Evolutionary conservation across 2,329 filamentous ascomycete species (phyloP).

Genomic region (Aspergillus bombycis): DNA sequence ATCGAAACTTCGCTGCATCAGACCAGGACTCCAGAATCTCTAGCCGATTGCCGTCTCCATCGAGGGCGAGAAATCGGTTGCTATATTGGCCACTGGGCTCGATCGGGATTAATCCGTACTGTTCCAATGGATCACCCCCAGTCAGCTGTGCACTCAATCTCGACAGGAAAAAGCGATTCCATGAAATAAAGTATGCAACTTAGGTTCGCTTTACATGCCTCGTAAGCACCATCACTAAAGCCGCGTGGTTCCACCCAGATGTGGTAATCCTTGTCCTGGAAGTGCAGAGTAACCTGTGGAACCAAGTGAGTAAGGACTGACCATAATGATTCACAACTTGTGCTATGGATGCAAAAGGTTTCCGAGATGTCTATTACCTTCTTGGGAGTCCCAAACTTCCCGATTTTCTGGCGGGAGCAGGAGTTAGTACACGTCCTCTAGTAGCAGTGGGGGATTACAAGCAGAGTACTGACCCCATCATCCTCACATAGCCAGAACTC

Average conservation of each 20-base stretch:
- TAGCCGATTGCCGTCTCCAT: not conserved
- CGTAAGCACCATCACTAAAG: not conserved
- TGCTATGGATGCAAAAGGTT: too few relatives aligned
- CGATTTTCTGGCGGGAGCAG: not conserved
- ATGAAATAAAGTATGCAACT: not conserved
- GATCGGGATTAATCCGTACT: not conserved
- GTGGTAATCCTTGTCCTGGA: not conserved
- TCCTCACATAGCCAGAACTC: not conserved
- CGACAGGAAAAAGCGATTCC: too few relatives aligned
- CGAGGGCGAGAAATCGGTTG: not conserved
- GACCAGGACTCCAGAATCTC: not conserved
- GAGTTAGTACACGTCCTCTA: not conserved
- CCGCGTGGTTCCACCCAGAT: not conserved
- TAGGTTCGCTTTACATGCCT: not conserved
- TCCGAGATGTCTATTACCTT: not conserved
- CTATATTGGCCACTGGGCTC: not conserved
- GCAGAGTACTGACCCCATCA: not conserved
- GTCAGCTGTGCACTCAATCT: not conserved
- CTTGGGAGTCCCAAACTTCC: not conserved
- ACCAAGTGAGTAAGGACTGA: not conserved
- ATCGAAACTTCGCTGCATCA: not conserved
- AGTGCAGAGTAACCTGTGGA: not conserved
- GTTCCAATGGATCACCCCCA: not conserved
- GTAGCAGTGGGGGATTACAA: not conserved
- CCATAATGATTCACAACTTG: too few relatives aligned